Evolutionary conservation across 108 stramenopile genomes (phyloP), one percentile per base, ranked within the genome.

Genomic region (Skeletonema marinoi): DNA sequence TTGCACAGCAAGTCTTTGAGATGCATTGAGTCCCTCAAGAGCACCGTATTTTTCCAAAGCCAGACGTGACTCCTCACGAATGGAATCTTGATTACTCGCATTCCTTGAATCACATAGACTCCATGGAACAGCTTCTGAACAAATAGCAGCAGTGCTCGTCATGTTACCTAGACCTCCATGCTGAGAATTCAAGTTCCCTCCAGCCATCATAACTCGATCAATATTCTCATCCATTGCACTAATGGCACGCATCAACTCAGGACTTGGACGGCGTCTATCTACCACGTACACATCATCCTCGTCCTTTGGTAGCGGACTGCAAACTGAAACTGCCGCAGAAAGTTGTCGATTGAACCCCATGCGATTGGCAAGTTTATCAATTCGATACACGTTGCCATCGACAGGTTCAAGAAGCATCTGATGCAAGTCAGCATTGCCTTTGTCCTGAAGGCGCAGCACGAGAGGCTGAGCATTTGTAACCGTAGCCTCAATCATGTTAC

Each of bases 191-290:
- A 88, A 73, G 44, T 81, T 83, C 0, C 89, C 89, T 32, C 83
- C 83, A 36, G 70, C 65, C 72, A 78, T 77, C 92, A 93, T 92
- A 31, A 90, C 82, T 44, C 78, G 80, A 72, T 93, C 90, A 79
- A 95, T 95, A 62, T 95, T 96, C 71, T 96, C 96, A 70, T 96
- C 96, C 96, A 96, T 96, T 11, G 96, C 93, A 30, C 93, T 96
- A 56, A 96, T 92, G n/a, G 93, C 96, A 17, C 88, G 84, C 66
- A 94, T 91, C 60, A 96, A 68, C 60, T 91, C 84, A 19, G 88
- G 86, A 36, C 88, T 86, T 25, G 93, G 92, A n/a, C 93, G 87
- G 16, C 87, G 82, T 12, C 60, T 72, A 59, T 93, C 88, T 41
- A 68, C 59, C 17, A 78, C 35, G 61, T 75, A 66, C 78, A 77